Evolutionary conservation across 805 yeast species (phyloP).

Genomic region (Debaryomyces tyrocola): DNA sequence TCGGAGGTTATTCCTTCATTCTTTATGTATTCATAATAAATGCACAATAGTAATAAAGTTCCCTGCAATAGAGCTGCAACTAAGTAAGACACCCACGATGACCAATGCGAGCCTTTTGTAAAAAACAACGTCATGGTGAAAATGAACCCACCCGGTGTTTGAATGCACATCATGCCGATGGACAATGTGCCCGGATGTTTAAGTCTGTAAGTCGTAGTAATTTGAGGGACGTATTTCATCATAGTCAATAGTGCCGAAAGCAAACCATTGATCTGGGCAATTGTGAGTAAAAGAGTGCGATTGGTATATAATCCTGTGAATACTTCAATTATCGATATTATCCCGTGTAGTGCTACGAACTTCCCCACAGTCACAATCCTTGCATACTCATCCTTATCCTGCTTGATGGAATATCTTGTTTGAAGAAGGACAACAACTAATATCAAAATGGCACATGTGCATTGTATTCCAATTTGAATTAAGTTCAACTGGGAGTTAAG

Average conservation of each 20-base stretch:
- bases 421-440: constrained; percentile 52
- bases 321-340: constrained; percentile 33
- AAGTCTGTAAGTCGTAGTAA: constrained; percentile 63
- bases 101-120: constrained; percentile 80
- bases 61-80: constrained; percentile 72
- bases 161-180: constrained; percentile 77
- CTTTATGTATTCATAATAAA: constrained; percentile 43
- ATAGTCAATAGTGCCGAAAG: constrained; percentile 63
- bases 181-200: constrained; percentile 82
- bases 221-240: constrained; percentile 78
- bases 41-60: constrained; percentile 58
- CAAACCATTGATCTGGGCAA: constrained; percentile 65
- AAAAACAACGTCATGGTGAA: constrained; percentile 73
- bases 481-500: constrained; percentile 64
- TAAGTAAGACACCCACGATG: constrained; percentile 80
- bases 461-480: constrained; percentile 65
- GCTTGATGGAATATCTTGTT: constrained; percentile 47
- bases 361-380: constrained; percentile 42
- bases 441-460: constrained; percentile 57
- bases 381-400: constrained; percentile 44
- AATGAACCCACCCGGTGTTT: constrained; percentile 85
- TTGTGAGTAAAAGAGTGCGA: constrained; percentile 23
- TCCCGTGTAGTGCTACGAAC: constrained; percentile 37
- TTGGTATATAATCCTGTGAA: constrained; percentile 26
- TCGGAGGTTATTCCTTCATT: constrained; percentile 22